Conservation (phyloP, 2,329 filamentous ascomycete species). For the Zasmidium angulare region DNA sequence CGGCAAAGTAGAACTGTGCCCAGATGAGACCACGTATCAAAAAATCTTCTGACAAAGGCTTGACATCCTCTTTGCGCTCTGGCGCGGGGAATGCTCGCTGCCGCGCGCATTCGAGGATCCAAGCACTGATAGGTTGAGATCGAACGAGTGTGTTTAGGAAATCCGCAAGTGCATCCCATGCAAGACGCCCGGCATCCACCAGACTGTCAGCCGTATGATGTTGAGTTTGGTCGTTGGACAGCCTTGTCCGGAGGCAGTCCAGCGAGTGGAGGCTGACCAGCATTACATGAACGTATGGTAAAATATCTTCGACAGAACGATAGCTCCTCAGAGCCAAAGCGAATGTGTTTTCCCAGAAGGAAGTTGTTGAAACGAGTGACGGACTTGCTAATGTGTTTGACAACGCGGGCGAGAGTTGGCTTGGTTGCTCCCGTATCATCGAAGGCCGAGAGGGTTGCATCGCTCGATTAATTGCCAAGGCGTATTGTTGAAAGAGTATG, state of each 20-base stretch:
- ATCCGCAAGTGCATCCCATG: slow-evolving; percentile 54
- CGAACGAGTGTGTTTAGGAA: slow-evolving; percentile 55
- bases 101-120: slow-evolving; percentile 33
- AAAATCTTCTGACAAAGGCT: slow-evolving; percentile 69
- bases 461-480: slow-evolving; percentile 19
- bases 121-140: slow-evolving; percentile 38
- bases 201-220: slow-evolving; percentile 31
- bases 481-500: slow-evolving; percentile 42
- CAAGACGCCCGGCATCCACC: slow-evolving; percentile 40
- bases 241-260: slow-evolving; percentile 14
- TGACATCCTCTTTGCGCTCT: slow-evolving; percentile 43
- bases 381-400: not conserved
- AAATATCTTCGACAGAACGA: slow-evolving; percentile 49
- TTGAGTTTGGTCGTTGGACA: slow-evolving; percentile 18
- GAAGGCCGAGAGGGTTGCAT: slow-evolving; percentile 12
- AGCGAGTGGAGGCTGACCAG: slow-evolving; percentile 57
- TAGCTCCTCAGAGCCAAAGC: slow-evolving; percentile 39
- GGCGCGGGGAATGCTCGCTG: slow-evolving; percentile 41
- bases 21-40: slow-evolving; percentile 64
- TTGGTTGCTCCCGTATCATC: slow-evolving; percentile 6
- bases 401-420: not conserved
- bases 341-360: slow-evolving; percentile 25
- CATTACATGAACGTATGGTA: slow-evolving; percentile 63
- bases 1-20: slow-evolving; percentile 58
- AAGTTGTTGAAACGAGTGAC: slow-evolving; percentile 2